Evolutionary conservation across 2,329 filamentous ascomycete species (phyloP), one percentile per base, ranked within the genome.

Genomic region (Curvularia spicifera): DNA sequence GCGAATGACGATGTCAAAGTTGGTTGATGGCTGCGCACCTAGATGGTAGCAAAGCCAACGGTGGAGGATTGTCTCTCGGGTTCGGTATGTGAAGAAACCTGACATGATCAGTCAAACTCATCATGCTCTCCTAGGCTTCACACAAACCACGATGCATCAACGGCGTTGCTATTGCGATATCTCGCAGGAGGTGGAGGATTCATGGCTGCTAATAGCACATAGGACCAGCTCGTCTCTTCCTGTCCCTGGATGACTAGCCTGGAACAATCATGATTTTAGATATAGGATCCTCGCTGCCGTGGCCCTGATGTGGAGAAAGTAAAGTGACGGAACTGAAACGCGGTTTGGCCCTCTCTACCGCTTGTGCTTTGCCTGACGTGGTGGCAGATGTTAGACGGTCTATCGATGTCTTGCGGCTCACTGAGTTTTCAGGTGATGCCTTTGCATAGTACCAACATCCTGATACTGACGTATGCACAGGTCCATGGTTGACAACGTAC

Each of bases 141-240:
- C 44, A 57, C 57, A 37, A 15, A 50, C 43, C 15, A 56, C 47
- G 35, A 33, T 45, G 13, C 33, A 45, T 37, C 35, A 53, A 35
- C 52, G 40, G 49, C 35, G 26, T 59, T 47, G 39, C 51, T 31
- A 50, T 49, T 51, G 28, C 53, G 56, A 59, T 44, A 50, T 24
- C 24, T 53, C 12, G 12, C 45, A 33, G 31, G 54, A 57, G 56
- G 53, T 46, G 59, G 62, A 59, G 57, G 64, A 63, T 45, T 54
- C 31, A 48, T 45, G 61, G 59, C 60, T 65, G 63, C 65, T 69
- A 68, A 69, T 69, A 59, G 59, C 64, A 60, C 33, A 63, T 69
- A 66, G 63, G 61, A 59, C 53, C 57, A 65, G 65, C 59, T 62
- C 52, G 46, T 65, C 54, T 53, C 60, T 61, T 57, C 60, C 55